These are phyloP conservation scores for Calvatia gigantea DNA, from an alignment of 768 basidiomycete species.

Conservation along the genomic window DNA sequence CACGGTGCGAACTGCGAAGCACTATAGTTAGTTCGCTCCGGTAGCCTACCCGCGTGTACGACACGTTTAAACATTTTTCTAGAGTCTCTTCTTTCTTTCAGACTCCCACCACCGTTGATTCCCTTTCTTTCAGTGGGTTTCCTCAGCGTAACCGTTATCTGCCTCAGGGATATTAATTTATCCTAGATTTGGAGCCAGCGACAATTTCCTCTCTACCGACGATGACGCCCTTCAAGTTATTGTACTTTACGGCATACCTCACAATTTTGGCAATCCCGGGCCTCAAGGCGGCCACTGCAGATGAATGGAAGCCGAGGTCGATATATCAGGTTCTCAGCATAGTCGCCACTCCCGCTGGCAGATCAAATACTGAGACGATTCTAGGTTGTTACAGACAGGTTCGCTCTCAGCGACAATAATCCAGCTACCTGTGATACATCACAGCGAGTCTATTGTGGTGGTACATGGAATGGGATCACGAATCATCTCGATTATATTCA, in stretches of 20 bases:
- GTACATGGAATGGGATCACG: constrained; percentile 62
- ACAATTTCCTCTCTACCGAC: too few species aligned
- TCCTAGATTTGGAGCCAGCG: too few species aligned
- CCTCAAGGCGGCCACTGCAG: constrained; percentile 6
- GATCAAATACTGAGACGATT: not conserved
- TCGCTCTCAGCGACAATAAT: constrained; percentile 48
- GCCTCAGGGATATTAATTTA: too few species aligned
- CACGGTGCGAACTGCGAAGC: too few species aligned
- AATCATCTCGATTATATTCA: constrained; percentile 75
- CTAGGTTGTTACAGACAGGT: constrained; percentile 65
- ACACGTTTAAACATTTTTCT: not conserved
- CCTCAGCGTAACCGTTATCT: too few species aligned
- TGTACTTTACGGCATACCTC: not conserved
- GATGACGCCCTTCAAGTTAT: not conserved
- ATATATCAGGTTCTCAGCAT: constrained; percentile 22
- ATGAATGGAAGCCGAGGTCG: constrained; percentile 21
- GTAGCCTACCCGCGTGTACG: too few species aligned
- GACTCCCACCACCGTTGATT: too few species aligned
- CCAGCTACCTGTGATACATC: constrained; percentile 23
- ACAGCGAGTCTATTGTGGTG: constrained; percentile 64
- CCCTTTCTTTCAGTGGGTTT: too few species aligned
- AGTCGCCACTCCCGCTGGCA: not conserved
- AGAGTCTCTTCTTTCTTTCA: not conserved
- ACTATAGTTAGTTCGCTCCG: too few species aligned
- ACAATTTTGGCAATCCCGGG: not conserved